These are phyloP conservation scores for Oryza australiensis DNA, from an alignment of 176 grass and related monocot species.

Conservation along the genomic window DNA sequence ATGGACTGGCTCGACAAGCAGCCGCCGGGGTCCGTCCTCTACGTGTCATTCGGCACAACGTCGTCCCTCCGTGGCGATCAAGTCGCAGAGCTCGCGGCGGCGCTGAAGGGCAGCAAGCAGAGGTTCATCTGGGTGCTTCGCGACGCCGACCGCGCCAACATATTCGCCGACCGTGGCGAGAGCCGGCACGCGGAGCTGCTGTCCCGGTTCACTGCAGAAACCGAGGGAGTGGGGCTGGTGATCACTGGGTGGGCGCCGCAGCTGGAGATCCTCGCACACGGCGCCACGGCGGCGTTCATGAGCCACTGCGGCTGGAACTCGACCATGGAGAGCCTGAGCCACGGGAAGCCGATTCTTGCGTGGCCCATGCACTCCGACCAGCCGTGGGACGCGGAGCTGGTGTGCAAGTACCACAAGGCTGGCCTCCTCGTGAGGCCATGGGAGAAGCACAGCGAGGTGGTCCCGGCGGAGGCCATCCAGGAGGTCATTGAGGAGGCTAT, in stretches of 20 bases:
- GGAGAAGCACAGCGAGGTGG: conserved; percentile 24
- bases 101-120: conserved; percentile 37
- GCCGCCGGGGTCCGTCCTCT: conserved; percentile 44
- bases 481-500: conserved; percentile 35
- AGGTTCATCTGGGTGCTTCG: conserved; percentile 69
- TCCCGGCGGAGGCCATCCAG: conserved; percentile 5
- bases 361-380: conserved; percentile 73
- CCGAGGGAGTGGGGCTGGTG: conserved; percentile 38
- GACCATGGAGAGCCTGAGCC: conserved; percentile 54
- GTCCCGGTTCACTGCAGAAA: not conserved
- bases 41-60: conserved; percentile 53
- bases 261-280: conserved; percentile 57
- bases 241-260: conserved; percentile 62
- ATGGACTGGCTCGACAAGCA: conserved; percentile 53
- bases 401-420: conserved; percentile 20
- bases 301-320: conserved; percentile 79
- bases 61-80: conserved; percentile 36
- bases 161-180: not conserved
- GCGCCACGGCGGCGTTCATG: conserved; percentile 52
- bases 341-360: conserved; percentile 45
- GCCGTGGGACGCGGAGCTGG: conserved; percentile 38
- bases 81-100: conserved; percentile 36
- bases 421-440: conserved; percentile 29
- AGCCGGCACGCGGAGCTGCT: not conserved
- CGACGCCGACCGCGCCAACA: conserved; percentile 43